A percentile compares a stretch with the other conserved stretches of the same genome.
These are phyloP conservation scores for Trametes meyenii DNA, from an alignment of 768 basidiomycete genomes.

Conservation along the genomic window DNA sequence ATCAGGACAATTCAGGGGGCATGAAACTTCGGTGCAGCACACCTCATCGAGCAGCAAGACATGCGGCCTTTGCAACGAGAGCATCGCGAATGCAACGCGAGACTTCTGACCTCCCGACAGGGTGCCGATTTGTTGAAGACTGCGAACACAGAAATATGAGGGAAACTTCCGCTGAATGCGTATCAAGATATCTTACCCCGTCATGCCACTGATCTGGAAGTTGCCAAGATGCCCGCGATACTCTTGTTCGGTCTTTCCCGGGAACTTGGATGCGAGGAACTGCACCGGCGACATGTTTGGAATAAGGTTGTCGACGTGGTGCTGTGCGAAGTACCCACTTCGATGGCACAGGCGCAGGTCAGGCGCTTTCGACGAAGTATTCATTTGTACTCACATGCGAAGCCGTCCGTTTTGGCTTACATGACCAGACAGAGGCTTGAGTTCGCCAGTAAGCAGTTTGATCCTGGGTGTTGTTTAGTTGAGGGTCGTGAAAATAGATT, in stretches of 20 bases:
- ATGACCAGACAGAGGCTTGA: slow-evolving; percentile 75
- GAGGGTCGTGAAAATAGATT: neutral
- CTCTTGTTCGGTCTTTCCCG: slow-evolving; percentile 94
- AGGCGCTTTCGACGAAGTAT: neutral
- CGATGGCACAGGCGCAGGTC: neutral
- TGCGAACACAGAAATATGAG: slow-evolving; percentile 30
- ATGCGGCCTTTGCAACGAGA: slow-evolving; percentile 89
- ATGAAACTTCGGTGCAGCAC: slow-evolving; percentile 24
- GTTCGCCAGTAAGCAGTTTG: slow-evolving; percentile 87
- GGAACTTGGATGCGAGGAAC: slow-evolving; percentile 90
- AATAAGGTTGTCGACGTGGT: slow-evolving; percentile 91
- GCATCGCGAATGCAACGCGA: slow-evolving; percentile 87
- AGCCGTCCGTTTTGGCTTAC: slow-evolving; percentile 90
- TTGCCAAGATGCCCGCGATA: slow-evolving; percentile 94
- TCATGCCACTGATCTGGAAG: slow-evolving; percentile 97
- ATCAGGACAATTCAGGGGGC: neutral
- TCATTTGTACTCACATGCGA: slow-evolving; percentile 62
- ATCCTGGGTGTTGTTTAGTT: slow-evolving; percentile 54
- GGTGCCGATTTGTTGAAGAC: slow-evolving; percentile 87
- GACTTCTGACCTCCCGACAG: slow-evolving; percentile 96
- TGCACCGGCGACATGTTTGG: slow-evolving; percentile 89
- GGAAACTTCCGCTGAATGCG: neutral
- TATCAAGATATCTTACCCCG: slow-evolving; percentile 54
- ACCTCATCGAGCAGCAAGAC: slow-evolving; percentile 94
- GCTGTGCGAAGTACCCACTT: slow-evolving; percentile 92